Conservation (phyloP, 192 early-diverging fungal genomes). For the Coemansia sp. region DNA sequence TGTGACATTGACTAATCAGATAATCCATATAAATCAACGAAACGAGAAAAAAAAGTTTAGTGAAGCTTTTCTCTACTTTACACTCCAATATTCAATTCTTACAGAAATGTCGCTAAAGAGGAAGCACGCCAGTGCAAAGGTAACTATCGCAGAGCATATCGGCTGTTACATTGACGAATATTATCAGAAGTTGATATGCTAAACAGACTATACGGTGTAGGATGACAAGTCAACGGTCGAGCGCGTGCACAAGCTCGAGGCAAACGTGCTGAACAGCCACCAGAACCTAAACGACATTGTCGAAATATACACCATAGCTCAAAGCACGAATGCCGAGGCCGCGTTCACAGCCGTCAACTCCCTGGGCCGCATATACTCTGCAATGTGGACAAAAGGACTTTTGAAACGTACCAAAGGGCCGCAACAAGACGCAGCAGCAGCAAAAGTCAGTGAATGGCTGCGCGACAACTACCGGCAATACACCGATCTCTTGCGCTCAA, state of each 20-base stretch:
- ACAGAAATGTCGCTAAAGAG: constrained; percentile 29
- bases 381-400: constrained; percentile 39
- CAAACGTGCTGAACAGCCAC: constrained; percentile 63
- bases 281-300: constrained; percentile 77
- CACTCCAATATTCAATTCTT: too few relatives aligned
- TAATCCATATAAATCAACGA: constrained; percentile 1
- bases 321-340: constrained; percentile 56
- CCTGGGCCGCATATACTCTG: constrained; percentile 69
- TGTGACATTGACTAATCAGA: too few relatives aligned
- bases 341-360: constrained; percentile 72
- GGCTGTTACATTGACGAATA: too few relatives aligned
- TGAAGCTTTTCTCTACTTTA: not conserved
- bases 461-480: constrained; percentile 76
- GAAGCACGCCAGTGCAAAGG: constrained; percentile 22
- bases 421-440: constrained; percentile 17
- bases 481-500: constrained; percentile 52
- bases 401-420: constrained; percentile 20
- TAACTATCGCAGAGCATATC: not conserved
- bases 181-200: not conserved
- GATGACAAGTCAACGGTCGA: constrained; percentile 17
- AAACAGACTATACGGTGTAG: not conserved
- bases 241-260: constrained; percentile 61
- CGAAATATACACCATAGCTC: constrained; percentile 46
- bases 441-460: constrained; percentile 72
- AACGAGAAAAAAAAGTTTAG: not conserved